These are phyloP conservation scores for Filosporella fistucella DNA, from an alignment of 495 filamentous ascomycete species.

Conservation along the genomic window DNA sequence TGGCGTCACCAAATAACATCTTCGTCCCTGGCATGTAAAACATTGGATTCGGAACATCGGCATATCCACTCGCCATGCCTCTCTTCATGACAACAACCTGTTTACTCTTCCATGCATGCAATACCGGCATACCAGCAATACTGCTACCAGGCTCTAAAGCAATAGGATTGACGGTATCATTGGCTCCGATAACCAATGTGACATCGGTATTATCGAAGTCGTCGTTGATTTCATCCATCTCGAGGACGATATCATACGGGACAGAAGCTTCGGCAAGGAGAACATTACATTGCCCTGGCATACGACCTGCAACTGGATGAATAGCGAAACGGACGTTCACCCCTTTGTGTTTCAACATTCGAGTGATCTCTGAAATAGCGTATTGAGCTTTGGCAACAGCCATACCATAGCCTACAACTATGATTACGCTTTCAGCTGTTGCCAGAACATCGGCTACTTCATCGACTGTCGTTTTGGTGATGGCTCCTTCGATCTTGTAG, in stretches of 20 bases:
- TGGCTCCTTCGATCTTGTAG: constrained; percentile 67
- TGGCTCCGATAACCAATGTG: constrained; percentile 81
- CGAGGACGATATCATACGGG: constrained; percentile 75
- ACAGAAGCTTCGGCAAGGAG: constrained; percentile 77
- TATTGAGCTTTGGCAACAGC: constrained; percentile 85
- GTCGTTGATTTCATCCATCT: constrained; percentile 91
- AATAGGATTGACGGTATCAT: constrained; percentile 83
- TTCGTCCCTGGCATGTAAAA: constrained; percentile 79
- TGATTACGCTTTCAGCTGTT: constrained; percentile 72
- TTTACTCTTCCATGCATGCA: constrained; percentile 87
- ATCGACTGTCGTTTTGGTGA: constrained; percentile 68
- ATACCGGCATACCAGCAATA: constrained; percentile 81
- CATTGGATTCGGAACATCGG: constrained; percentile 84
- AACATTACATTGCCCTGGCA: constrained; percentile 86
- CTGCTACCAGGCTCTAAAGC: constrained; percentile 71
- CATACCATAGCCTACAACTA: constrained; percentile 81
- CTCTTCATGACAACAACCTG: constrained; percentile 86
- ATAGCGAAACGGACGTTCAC: constrained; percentile 82
- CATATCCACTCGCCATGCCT: constrained; percentile 76
- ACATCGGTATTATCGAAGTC: constrained; percentile 78
- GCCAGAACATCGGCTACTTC: constrained; percentile 67
- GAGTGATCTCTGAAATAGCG: constrained; percentile 71
- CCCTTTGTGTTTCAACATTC: constrained; percentile 62
- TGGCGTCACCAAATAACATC: constrained; percentile 84
- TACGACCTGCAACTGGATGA: constrained; percentile 76